A percentile compares a stretch with the other conserved stretches of the same genome.
phyloP scores from a whole-genome alignment of 768 basidiomycete species.

The Rhizopogon rudus region DNA sequence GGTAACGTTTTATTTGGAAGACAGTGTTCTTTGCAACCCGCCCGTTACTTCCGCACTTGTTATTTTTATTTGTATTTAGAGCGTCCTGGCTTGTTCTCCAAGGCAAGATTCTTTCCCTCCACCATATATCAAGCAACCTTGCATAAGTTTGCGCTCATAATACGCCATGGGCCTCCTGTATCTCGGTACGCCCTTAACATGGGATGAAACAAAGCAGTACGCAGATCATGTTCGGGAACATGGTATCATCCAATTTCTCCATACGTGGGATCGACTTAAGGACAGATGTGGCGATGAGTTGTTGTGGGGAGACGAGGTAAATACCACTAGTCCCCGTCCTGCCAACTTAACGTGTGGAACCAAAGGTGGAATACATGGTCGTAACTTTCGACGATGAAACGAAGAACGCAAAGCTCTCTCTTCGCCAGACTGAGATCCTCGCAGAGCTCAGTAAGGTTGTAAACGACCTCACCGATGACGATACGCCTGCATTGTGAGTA shows the following conservation, averaged over 20 bases:
- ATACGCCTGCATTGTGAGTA: constrained; percentile 50
- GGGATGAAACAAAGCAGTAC: constrained; percentile 85
- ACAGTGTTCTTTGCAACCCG: background rate
- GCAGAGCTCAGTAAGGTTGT: constrained; percentile 68
- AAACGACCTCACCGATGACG: constrained; percentile 53
- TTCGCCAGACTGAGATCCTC: constrained; percentile 95
- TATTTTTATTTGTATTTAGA: constrained; percentile 1
- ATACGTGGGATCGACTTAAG: constrained; percentile 91
- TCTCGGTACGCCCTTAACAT: constrained; percentile 87
- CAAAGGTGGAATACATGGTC: constrained; percentile 94
- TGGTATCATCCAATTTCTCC: constrained; percentile 92
- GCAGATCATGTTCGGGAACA: constrained; percentile 88
- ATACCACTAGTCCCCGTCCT: constrained; percentile 4
- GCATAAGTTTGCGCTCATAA: constrained; percentile 6
- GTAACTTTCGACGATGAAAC: constrained; percentile 73
- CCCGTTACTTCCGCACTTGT: background rate
- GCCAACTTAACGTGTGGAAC: background rate
- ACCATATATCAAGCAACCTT: constrained; percentile 10
- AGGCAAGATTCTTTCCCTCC: background rate
- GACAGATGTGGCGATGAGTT: constrained; percentile 87
- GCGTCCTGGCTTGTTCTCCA: background rate
- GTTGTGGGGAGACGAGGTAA: constrained; percentile 98
- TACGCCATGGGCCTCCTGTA: constrained; percentile 82
- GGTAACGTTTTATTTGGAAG: background rate
- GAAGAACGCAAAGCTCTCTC: constrained; percentile 82